Percentiles rank a stretch among this genome's conserved stretches.
Evolutionary conservation across 306 rosid species (phyloP).

Genomic region (Quercus parvula): DNA sequence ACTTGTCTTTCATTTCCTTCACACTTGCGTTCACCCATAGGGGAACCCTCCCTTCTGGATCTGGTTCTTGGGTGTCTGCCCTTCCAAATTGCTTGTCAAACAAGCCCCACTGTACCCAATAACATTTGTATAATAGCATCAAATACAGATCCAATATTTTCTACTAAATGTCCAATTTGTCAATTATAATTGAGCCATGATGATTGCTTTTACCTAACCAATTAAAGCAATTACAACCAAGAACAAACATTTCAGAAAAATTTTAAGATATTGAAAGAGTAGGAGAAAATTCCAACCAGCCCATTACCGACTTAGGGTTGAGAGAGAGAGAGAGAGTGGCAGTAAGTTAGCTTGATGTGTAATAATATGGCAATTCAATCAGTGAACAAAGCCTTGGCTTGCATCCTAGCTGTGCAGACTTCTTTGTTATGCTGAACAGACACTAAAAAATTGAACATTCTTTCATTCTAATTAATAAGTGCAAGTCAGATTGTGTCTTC

Average conservation of each 20-base stretch:
- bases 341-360: neutral
- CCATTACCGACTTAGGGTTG: too few relatives aligned
- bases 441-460: neutral
- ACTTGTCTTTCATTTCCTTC: constrained; percentile 85
- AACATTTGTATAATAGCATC: constrained; percentile 2
- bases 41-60: constrained; percentile 95
- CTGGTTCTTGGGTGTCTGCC: constrained; percentile 79
- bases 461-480: neutral
- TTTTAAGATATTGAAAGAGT: too few relatives aligned
- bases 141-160: neutral
- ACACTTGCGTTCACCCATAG: constrained; percentile 80
- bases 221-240: neutral
- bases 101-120: constrained; percentile 76
- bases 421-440: neutral
- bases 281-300: too few relatives aligned
- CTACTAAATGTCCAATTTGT: neutral
- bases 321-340: neutral
- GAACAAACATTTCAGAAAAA: neutral
- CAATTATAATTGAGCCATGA: neutral
- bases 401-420: neutral
- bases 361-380: neutral
- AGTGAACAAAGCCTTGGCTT: neutral
- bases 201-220: neutral
- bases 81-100: constrained; percentile 84
- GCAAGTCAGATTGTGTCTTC: neutral